Evolutionary conservation across 495 filamentous ascomycete species (phyloP).

Genomic region (Penicillium psychrofluorescens): DNA sequence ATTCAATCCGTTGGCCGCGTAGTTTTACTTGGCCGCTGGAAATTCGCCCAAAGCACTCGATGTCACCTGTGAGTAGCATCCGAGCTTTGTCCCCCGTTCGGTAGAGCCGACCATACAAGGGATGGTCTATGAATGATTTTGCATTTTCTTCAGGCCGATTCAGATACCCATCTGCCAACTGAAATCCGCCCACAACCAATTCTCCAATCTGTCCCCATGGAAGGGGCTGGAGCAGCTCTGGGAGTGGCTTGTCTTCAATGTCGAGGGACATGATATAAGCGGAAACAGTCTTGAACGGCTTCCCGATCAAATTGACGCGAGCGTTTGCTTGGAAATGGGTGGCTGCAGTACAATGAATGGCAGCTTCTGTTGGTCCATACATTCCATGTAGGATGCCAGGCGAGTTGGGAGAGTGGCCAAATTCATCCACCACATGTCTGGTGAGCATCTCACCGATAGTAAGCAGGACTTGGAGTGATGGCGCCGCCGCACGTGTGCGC

Average conservation of each 20-base stretch:
- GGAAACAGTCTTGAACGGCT: conserved; percentile 69
- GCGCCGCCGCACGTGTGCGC: conserved; percentile 50
- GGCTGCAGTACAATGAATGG: conserved; percentile 67
- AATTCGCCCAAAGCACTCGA: conserved; percentile 80
- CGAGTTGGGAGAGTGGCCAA: conserved; percentile 38
- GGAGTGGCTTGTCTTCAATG: conserved; percentile 16
- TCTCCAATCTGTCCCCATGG: conserved; percentile 72
- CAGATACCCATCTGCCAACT: conserved; percentile 73
- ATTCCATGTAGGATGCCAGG: conserved; percentile 64
- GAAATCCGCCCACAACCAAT: conserved; percentile 68
- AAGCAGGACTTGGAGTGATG: conserved; percentile 54
- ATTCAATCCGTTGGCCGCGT: conserved; percentile 72
- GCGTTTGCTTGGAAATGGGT: conserved; percentile 34
- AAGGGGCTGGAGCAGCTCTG: conserved; percentile 40
- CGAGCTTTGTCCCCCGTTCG: conserved; percentile 78
- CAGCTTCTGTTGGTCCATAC: conserved; percentile 83
- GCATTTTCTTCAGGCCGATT: conserved; percentile 66
- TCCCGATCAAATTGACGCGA: conserved; percentile 59
- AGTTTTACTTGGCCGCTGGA: conserved; percentile 73
- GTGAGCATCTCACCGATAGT: conserved; percentile 90
- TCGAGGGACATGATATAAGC: conserved; percentile 52
- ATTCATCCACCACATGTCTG: conserved; percentile 61
- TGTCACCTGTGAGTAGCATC: conserved; percentile 53
- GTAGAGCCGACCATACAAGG: conserved; percentile 54
- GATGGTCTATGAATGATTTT: conserved; percentile 54